phyloP scores from a whole-genome alignment of 1,284 basidiomycete genomes.

The Marasmius sp. region DNA sequence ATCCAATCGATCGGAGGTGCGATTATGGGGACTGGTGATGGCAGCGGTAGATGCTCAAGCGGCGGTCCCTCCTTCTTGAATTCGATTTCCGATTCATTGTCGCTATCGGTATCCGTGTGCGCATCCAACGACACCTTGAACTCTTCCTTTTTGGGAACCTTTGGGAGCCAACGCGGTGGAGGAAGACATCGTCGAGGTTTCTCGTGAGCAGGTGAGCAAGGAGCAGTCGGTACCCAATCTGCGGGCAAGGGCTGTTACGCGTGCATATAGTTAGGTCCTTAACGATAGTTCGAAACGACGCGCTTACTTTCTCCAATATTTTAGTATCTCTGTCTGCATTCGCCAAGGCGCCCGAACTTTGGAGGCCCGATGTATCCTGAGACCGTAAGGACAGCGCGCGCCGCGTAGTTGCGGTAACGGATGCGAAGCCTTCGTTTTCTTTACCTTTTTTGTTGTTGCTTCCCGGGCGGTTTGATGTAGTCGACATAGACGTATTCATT shows the following conservation, averaged over 20 bases:
- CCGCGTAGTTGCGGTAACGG: not conserved
- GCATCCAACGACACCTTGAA: not conserved
- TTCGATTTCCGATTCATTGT: not conserved
- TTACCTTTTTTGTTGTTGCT: not conserved
- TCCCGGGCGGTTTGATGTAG: not conserved
- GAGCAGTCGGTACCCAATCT: constrained; percentile 1
- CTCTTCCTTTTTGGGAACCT: not conserved
- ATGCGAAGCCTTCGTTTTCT: not conserved
- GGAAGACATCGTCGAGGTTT: not conserved
- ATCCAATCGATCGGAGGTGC: not conserved
- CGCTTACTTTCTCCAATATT: not conserved
- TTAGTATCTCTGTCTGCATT: not conserved
- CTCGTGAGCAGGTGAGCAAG: not conserved
- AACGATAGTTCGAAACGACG: not conserved
- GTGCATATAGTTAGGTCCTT: not conserved
- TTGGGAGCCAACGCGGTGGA: not conserved
- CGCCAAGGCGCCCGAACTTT: not conserved
- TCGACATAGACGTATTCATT: too few relatives aligned
- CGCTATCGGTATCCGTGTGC: not conserved
- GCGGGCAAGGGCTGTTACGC: not conserved
- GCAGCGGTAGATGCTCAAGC: not conserved
- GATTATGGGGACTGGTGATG: not conserved
- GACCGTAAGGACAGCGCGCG: not conserved
- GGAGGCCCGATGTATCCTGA: not conserved
- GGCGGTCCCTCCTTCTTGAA: not conserved